Conservation (phyloP, 805 yeast species). For the Kockiozyma suomiensis region DNA sequence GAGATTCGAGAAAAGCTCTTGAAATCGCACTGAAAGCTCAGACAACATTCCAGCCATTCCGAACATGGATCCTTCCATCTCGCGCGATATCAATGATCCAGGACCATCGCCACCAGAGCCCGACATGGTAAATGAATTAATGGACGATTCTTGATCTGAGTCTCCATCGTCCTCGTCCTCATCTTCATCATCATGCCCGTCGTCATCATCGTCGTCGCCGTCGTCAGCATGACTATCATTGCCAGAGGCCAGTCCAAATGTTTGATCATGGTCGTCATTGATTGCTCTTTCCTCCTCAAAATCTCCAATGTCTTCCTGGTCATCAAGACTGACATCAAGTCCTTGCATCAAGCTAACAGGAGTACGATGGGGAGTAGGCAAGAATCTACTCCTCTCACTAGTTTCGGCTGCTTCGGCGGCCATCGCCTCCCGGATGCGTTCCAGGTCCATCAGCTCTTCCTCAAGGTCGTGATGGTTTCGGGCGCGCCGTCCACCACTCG, state of each 20-base stretch:
- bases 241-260: constrained; percentile 41
- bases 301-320: constrained; percentile 16
- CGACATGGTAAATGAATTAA: constrained; percentile 7
- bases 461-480: constrained; percentile 23
- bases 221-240: constrained; percentile 32
- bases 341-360: constrained; percentile 11
- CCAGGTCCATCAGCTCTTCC: constrained; percentile 27
- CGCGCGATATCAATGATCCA: constrained; percentile 26
- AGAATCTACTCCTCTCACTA: not conserved
- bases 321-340: constrained; percentile 28
- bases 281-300: constrained; percentile 24
- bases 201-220: constrained; percentile 33
- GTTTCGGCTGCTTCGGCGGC: constrained; percentile 6
- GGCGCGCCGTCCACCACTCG: constrained; percentile 16
- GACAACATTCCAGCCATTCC: constrained; percentile 32
- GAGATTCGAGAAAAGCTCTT: constrained; percentile 34
- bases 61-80: constrained; percentile 31
- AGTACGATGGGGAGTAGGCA: constrained; percentile 9
- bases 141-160: constrained; percentile 1
- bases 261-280: constrained; percentile 33
- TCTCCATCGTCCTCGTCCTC: constrained; percentile 31
- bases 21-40: constrained; percentile 38
- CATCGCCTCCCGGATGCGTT: constrained; percentile 19
- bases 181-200: constrained; percentile 39
- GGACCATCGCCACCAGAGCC: constrained; percentile 11